These are phyloP conservation scores for Colletotrichum phormii DNA, from an alignment of 2,329 filamentous ascomycete genomes.

Conservation along the genomic window DNA sequence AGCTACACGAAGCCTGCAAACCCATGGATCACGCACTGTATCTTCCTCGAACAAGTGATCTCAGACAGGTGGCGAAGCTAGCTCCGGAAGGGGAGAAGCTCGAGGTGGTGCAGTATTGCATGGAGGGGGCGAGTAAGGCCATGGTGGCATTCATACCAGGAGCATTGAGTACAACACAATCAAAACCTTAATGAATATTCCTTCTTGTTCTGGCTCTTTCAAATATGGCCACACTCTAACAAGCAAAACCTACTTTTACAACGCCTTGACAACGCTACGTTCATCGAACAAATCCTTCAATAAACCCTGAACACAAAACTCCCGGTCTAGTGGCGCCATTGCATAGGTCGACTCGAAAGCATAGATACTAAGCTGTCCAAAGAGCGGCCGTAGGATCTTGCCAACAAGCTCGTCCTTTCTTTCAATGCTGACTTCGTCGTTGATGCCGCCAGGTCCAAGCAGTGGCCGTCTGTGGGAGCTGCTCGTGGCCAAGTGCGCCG, in stretches of 20 bases:
- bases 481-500: conserved; percentile 49
- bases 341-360: conserved; percentile 94
- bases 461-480: conserved; percentile 59
- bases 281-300: conserved; percentile 85
- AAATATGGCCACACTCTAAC: neutral
- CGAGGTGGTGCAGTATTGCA: conserved; percentile 89
- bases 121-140: conserved; percentile 89
- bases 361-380: conserved; percentile 90
- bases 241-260: conserved; percentile 49
- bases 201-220: neutral
- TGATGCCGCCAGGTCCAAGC: conserved; percentile 64
- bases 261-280: conserved; percentile 71
- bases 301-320: conserved; percentile 72
- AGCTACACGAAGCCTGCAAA: conserved; percentile 72
- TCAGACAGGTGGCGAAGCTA: conserved; percentile 79
- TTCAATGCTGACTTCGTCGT: conserved; percentile 67
- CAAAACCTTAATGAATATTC: neutral
- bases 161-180: conserved; percentile 16
- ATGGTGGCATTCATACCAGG: conserved; percentile 72
- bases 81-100: conserved; percentile 66
- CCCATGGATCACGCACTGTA: conserved; percentile 77
- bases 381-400: conserved; percentile 86
- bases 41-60: conserved; percentile 85
- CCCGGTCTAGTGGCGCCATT: conserved; percentile 77
- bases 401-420: conserved; percentile 77